Evolutionary conservation across 139 green algal genomes (phyloP), one percentile per base, ranked within the genome.

Genomic region (Chlamydomonas sp.): DNA sequence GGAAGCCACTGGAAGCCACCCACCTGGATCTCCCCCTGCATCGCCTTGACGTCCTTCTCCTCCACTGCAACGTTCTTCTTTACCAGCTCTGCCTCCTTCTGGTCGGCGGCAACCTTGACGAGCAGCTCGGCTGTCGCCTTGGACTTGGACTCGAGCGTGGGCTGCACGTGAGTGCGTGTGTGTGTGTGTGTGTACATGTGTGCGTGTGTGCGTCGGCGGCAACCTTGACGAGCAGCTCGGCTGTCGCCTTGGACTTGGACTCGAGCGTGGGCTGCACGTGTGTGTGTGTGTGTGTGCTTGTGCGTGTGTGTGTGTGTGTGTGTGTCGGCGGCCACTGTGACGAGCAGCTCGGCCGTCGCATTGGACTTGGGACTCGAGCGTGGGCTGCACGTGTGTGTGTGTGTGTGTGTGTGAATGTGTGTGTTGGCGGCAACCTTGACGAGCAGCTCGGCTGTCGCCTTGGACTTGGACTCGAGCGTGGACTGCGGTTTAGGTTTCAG

Each of bases 251-350:
- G 2, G 69, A 62, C 72, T 92, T 92, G 63, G 88, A 68, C 66
- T 87, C 81, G n/a, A 96, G 76, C 28, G 91, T 69, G 5, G 90
- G 90, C 67, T 87, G 76, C 69, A 96, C 79, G 49, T 79, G 57
- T n/a, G n/a, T n/a, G n/a, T n/a, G n/a, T n/a, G n/a, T n/a, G n/a
- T n/a, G n/a, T n/a, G n/a, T n/a, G n/a, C n/a, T n/a, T n/a, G n/a
- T n/a, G n/a, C n/a, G n/a, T n/a, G n/a, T n/a, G n/a, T n/a, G n/a
- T n/a, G n/a, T n/a, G n/a, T n/a, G n/a, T n/a, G n/a, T n/a, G n/a
- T n/a, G n/a, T n/a, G n/a, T n/a, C n/a, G n/a, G n/a, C n/a, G n/a
- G n/a, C n/a, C n/a, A n/a, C n/a, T n/a, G n/a, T n/a, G n/a, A n/a
- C n/a, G n/a, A n/a, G n/a, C n/a, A n/a, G n/a, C n/a, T n/a, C n/a